Evolutionary conservation across 1,284 basidiomycete species (phyloP), one percentile per base, ranked within the genome.

Genomic region (Ganoderma multipileum): DNA sequence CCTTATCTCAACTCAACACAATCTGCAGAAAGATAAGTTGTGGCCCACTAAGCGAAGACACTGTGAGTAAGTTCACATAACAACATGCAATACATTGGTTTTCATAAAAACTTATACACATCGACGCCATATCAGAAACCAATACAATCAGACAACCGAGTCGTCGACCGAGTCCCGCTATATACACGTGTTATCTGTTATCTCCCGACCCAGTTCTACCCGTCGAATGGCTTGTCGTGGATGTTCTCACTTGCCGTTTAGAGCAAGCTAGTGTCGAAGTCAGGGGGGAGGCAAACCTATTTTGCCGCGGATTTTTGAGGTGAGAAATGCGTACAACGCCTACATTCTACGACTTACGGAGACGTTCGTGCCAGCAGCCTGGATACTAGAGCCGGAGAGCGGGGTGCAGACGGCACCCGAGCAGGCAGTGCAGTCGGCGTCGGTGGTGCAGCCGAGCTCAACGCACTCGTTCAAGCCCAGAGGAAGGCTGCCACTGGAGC

Each of bases 401-500:
- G 38, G 23, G 28, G 58, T 41, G 58, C 58, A 60, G 38, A 39
- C 38, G 11, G 58, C 58, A 41, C 58, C 58, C 33, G 36, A 36
- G 39, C 58, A 60, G 58, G 58, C 52, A 18, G 52, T 60, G 36
- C 58, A 60, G 23, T 60, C 58, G 38, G 58, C 58, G 9, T 41
- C 38, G 38, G 58, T 60, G 20, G 33, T 39, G 58, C 58, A 60
- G 58, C 38, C 58, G 36, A 60, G n/a, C 38, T 60, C 58, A 39
- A 60, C 36, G 58, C 58, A 60, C 58, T 60, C 36, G 38, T 36
- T 41, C 58, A 60, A 60, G 38, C 38, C 58, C 58, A 60, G 23
- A 36, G 58, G 58, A 23, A 60, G 36, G 58, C 38, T 60, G 14
- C 39, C 39, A n/a, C 38, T 16, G 58, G 58, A 39, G 38, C 23